phyloP scores from a whole-genome alignment of 1,139 yeast species.

The Protomyces gravidus region DNA sequence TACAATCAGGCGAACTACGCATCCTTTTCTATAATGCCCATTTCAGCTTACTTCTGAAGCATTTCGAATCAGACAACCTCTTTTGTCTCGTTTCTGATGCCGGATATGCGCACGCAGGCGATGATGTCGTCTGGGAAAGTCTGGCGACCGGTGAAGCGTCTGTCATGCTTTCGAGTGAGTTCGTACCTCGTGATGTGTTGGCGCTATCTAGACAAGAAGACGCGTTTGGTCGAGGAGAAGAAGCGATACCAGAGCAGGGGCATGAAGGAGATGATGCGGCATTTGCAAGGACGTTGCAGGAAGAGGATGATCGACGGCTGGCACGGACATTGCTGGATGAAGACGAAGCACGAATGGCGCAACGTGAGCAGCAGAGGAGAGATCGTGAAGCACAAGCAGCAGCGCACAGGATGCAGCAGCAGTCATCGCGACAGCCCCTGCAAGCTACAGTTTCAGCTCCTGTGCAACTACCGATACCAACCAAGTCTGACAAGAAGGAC shows the following conservation, averaged over 20 bases:
- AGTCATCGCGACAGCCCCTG: background rate
- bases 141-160: slow-evolving; percentile 45
- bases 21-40: slow-evolving; percentile 83
- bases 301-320: background rate
- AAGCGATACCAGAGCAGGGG: no score
- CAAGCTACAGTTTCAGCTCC: background rate
- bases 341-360: background rate
- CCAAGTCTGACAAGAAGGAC: background rate
- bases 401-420: background rate
- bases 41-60: slow-evolving; percentile 65
- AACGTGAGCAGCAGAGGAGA: background rate
- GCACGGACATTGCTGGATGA: background rate
- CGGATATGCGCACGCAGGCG: slow-evolving; percentile 62
- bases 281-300: background rate
- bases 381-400: background rate
- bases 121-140: slow-evolving; percentile 57
- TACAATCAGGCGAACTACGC: slow-evolving; percentile 51
- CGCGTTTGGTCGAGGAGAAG: background rate
- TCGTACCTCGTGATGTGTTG: background rate
- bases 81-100: slow-evolving; percentile 71
- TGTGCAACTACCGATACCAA: background rate
- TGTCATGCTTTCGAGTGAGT: background rate
- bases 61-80: slow-evolving; percentile 43
- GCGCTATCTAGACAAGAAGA: background rate
- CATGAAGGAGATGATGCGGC: background rate